phyloP scores from a whole-genome alignment of 768 basidiomycete species.

The Cystofilobasidium bisporidii region DNA sequence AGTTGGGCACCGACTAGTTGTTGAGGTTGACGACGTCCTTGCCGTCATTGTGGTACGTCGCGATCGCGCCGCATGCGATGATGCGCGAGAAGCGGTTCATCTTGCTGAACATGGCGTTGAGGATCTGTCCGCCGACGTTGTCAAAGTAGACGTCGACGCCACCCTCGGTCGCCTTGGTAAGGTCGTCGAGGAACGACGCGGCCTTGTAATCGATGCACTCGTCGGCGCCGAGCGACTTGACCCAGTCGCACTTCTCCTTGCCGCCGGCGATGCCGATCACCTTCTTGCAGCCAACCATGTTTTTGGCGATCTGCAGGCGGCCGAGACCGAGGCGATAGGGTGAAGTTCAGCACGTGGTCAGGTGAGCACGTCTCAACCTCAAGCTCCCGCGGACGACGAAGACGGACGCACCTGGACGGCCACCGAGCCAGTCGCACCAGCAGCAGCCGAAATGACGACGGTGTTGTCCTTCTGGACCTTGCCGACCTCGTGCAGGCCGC shows the following conservation, averaged over 20 bases:
- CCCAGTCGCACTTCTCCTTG: conserved; percentile 27
- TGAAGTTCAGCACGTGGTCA: too few relatives aligned
- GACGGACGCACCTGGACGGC: conserved; percentile 2
- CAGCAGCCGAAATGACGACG: conserved; percentile 37
- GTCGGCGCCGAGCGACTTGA: conserved; percentile 39
- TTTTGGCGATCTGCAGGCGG: conserved; percentile 59
- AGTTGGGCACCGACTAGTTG: too few relatives aligned
- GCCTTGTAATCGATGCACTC: conserved; percentile 39
- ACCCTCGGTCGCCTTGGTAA: conserved; percentile 28
- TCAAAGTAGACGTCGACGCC: conserved; percentile 31
- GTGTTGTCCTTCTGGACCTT: conserved; percentile 31
- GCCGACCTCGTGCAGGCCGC: conserved; percentile 31
- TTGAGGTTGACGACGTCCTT: background rate
- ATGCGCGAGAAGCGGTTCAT: conserved; percentile 29
- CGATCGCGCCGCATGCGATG: conserved; percentile 9
- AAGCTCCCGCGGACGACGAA: too few relatives aligned
- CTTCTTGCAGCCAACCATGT: conserved; percentile 78
- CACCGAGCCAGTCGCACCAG: conserved; percentile 28
- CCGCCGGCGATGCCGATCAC: conserved; percentile 18
- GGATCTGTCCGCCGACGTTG: conserved; percentile 32
- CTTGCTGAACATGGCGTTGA: conserved; percentile 29
- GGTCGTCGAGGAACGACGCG: conserved; percentile 28
- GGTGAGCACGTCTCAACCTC: too few relatives aligned
- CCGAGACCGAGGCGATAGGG: too few relatives aligned
- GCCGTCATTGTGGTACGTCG: conserved; percentile 28